Conservation (phyloP, 2,329 filamentous ascomycete genomes). For the Aspergillus niger region DNA sequence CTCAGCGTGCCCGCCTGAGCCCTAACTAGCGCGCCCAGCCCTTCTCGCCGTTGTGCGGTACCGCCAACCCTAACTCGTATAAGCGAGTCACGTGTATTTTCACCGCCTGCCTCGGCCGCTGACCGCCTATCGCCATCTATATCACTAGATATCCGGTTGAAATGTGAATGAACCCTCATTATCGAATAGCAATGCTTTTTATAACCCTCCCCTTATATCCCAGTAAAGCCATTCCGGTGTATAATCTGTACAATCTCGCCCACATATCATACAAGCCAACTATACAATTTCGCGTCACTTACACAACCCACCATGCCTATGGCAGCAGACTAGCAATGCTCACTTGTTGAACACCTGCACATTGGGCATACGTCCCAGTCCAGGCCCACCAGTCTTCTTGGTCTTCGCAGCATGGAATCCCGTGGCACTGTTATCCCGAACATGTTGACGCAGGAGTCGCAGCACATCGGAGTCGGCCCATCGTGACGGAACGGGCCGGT, state of each 20-base stretch:
- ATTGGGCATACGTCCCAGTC: slow-evolving; percentile 53
- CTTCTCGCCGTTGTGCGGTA: slow-evolving; percentile 26
- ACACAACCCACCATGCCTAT: neutral
- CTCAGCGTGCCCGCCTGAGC: slow-evolving; percentile 22
- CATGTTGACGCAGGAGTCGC: slow-evolving; percentile 74
- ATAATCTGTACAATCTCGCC: too few species aligned
- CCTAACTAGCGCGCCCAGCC: slow-evolving; percentile 27
- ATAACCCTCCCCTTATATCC: neutral
- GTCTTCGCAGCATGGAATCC: slow-evolving; percentile 43
- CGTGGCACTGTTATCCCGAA: slow-evolving; percentile 66
- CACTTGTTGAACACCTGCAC: slow-evolving; percentile 42
- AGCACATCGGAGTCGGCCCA: slow-evolving; percentile 86
- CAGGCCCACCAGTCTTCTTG: slow-evolving; percentile 40
- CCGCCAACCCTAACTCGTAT: slow-evolving; percentile 25
- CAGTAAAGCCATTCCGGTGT: neutral
- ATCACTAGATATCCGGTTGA: too few species aligned
- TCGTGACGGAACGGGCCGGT: slow-evolving; percentile 80
- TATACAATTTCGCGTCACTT: neutral
- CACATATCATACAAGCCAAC: neutral
- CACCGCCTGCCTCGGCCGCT: neutral
- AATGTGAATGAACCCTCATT: too few species aligned
- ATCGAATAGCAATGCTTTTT: too few species aligned
- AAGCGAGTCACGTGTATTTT: slow-evolving; percentile 39
- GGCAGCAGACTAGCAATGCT: slow-evolving; percentile 8
- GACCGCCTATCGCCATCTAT: too few species aligned